A percentile compares a stretch with the other conserved stretches of the same genome.
Evolutionary conservation across 2,329 filamentous ascomycete species (phyloP).

Genomic region (Thelonectria rubi): DNA sequence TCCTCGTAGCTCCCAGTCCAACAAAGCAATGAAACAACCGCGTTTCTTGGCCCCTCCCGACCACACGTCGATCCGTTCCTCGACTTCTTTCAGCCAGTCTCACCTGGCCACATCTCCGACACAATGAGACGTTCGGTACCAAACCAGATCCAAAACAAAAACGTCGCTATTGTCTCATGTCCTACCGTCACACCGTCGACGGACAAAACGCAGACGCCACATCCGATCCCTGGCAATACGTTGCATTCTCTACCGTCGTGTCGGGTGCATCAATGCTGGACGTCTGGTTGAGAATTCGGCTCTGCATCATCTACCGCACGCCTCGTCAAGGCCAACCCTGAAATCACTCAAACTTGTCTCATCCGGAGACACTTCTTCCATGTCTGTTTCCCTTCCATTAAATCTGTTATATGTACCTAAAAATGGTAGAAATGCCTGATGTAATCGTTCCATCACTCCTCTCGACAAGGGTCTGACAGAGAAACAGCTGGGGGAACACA

Average conservation of each 20-base stretch:
- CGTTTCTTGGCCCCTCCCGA: neutral
- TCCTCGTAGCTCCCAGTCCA: too few species aligned
- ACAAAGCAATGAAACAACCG: too few species aligned
- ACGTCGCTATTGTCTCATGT: too few species aligned
- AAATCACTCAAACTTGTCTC: too few species aligned
- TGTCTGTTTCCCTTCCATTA: conserved; percentile 13
- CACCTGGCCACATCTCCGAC: neutral
- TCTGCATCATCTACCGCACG: too few species aligned
- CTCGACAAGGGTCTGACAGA: conserved; percentile 8
- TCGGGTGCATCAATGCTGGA: neutral
- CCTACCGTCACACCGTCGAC: too few species aligned
- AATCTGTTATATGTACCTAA: conserved; percentile 17
- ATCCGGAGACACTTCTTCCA: too few species aligned
- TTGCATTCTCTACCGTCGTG: neutral
- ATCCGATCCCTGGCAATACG: neutral
- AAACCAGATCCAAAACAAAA: neutral
- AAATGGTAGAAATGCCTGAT: conserved; percentile 3
- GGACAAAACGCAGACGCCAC: too few species aligned
- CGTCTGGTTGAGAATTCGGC: too few species aligned
- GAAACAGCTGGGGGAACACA: conserved; percentile 8
- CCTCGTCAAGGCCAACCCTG: too few species aligned
- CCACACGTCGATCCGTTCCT: neutral
- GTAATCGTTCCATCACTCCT: conserved; percentile 7
- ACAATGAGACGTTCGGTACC: neutral
- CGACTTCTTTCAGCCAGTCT: neutral